Conservation (phyloP, 164 flowering plant species). For the Vitis cinerea region DNA sequence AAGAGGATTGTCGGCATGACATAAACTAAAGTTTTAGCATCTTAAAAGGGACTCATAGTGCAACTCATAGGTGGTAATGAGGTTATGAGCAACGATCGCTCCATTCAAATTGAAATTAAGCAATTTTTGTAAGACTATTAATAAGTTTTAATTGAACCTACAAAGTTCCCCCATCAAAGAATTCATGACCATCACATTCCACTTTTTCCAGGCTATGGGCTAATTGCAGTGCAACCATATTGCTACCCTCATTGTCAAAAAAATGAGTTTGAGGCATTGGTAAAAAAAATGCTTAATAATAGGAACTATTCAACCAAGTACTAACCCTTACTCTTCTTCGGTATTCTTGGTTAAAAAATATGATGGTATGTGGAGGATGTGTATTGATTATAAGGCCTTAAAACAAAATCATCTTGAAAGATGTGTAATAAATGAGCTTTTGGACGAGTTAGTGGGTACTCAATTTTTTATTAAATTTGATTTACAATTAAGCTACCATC, state of each 20-base stretch:
- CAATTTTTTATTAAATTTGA: not conserved
- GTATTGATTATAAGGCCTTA: slow-evolving; percentile 3
- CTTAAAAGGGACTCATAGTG: too few species aligned
- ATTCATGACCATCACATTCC: not conserved
- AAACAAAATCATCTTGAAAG: not conserved
- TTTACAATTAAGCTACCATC: not conserved
- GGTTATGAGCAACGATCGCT: too few species aligned
- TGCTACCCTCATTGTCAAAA: not conserved
- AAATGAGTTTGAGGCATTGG: slow-evolving; percentile 1
- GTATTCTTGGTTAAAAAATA: not conserved
- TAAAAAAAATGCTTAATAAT: not conserved
- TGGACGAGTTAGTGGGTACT: slow-evolving; percentile 4
- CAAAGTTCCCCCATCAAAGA: not conserved
- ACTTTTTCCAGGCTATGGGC: not conserved
- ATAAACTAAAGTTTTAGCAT: too few species aligned
- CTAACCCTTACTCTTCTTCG: not conserved
- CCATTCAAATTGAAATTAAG: too few species aligned
- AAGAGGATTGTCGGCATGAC: too few species aligned
- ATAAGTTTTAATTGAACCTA: too few species aligned
- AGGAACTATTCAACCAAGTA: not conserved
- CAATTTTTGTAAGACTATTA: too few species aligned
- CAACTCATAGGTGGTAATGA: too few species aligned
- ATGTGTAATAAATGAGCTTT: slow-evolving; percentile 3
- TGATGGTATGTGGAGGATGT: not conserved
- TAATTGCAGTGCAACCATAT: not conserved